These are phyloP conservation scores for Cystobasidium sp. DNA, from an alignment of 1,284 basidiomycete species.

Conservation along the genomic window DNA sequence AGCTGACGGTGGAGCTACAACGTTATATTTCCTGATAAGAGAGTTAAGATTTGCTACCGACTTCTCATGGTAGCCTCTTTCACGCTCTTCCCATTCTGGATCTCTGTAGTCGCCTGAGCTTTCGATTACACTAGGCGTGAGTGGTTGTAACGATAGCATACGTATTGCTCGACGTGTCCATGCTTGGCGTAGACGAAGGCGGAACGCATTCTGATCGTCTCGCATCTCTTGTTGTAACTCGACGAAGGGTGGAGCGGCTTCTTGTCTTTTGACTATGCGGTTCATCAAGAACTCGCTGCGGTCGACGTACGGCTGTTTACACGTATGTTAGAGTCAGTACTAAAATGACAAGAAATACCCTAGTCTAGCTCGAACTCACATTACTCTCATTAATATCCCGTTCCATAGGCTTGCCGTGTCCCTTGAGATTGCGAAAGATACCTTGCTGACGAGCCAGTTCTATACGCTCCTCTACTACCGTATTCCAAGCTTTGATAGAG, in stretches of 20 bases:
- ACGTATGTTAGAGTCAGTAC: background rate
- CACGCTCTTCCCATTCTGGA: conserved; percentile 72
- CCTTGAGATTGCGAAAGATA: conserved; percentile 38
- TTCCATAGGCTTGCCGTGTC: conserved; percentile 37
- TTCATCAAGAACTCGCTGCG: conserved; percentile 85
- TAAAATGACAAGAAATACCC: background rate
- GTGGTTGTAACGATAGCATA: conserved; percentile 62
- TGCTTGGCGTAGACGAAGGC: conserved; percentile 64
- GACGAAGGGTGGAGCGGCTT: conserved; percentile 87
- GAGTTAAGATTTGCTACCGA: conserved; percentile 74
- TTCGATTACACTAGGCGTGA: conserved; percentile 57
- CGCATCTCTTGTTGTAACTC: conserved; percentile 77
- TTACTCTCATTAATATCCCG: conserved; percentile 34
- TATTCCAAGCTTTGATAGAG: conserved; percentile 28
- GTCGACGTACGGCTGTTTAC: conserved; percentile 61
- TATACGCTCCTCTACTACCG: conserved; percentile 40
- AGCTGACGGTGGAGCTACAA: conserved; percentile 66
- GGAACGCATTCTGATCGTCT: conserved; percentile 66
- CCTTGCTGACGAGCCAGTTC: conserved; percentile 41
- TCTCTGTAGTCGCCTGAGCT: conserved; percentile 66
- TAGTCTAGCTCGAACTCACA: conserved; percentile 9
- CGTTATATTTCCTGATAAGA: conserved; percentile 76
- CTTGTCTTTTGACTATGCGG: conserved; percentile 80
- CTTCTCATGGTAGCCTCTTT: conserved; percentile 71
- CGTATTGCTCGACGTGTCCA: conserved; percentile 72